Base-by-base conservation (phyloP, 495 filamentous ascomycete genomes). In the Lepidopterella palustris region DNA sequence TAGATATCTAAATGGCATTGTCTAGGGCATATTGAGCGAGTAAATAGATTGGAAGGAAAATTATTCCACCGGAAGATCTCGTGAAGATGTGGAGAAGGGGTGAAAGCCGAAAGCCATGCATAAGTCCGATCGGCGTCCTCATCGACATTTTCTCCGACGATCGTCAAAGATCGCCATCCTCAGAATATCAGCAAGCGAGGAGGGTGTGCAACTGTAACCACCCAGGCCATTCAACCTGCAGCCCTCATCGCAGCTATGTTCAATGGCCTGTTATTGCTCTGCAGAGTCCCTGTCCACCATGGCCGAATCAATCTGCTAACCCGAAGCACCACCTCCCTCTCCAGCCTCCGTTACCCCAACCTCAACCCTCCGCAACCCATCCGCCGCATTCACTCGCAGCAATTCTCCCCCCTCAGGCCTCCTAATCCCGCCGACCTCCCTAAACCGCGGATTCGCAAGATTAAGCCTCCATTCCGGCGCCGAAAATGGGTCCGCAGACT, bases 341-440 rank as follows among this genome's bases (percentile, higher is more conserved):
- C 20, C 6, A 42, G 31, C 35, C 45, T 45, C 27, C 18, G 26
- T 15, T 39, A 23, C 13, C 28, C 27, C 57, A 25, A 47, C 51
- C 20, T 18, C 27, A 11, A 10, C 15, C 54, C 40, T 49, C 54
- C 32, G 35, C 54, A 48, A 29, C 61, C 57, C 52, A 35, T 54
- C 55, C 64, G 67, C 48, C 40, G 20, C 23, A n/a, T 63, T 26
- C 67, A 70, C 18, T 56, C 45, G 25, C 31, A 57, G 25, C 56
- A 45, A 60, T 75, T 70, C 60, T 53, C 67, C 21, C 73, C 71
- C 15, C 59, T 95, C 52, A 80, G 79, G 5, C 92, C 92, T 20
- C 92, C 92, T 2, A 81, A 87, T 4, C 92, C 92, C 1, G 78
- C 78, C 53, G 87, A 85, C n/a, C 79, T 97, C 32, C 88, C 88